phyloP scores from a whole-genome alignment of 176 grass and related monocot species.

The Oryza coarctata region DNA sequence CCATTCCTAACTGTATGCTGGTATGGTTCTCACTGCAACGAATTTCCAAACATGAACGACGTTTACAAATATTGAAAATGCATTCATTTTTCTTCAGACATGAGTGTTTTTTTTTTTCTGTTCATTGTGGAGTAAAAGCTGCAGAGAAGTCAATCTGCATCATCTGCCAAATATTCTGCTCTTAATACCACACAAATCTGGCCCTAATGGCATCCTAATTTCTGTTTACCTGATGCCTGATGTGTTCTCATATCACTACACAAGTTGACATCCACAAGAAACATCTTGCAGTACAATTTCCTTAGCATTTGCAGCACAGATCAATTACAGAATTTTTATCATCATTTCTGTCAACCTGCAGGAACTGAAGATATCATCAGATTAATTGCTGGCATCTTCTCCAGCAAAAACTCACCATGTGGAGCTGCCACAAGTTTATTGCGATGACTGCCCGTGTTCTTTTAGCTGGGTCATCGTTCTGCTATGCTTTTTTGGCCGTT shows the following conservation, averaged over 20 bases:
- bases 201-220: not conserved
- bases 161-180: not conserved
- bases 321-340: not conserved
- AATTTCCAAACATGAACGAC: not conserved
- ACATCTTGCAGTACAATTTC: not conserved
- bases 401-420: not conserved
- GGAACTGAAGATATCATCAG: conserved; percentile 13
- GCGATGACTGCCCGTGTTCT: not conserved
- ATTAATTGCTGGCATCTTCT: not conserved
- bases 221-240: not conserved
- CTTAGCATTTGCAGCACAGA: conserved; percentile 9
- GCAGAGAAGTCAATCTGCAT: not conserved
- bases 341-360: conserved; percentile 33
- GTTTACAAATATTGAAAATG: not conserved
- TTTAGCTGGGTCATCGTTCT: not conserved
- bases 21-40: not conserved
- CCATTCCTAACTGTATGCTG: not conserved
- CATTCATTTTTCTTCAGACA: not conserved
- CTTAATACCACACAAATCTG: not conserved
- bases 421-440: conserved; percentile 12
- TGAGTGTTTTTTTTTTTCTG: too few species aligned
- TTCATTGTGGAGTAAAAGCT: not conserved
- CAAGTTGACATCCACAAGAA: not conserved
- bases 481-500: conserved; percentile 7
- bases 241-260: not conserved